Evolutionary conservation across 148 eudicot species (phyloP), one percentile per base, ranked within the genome.

Genomic region (Talinum fruticosum): DNA sequence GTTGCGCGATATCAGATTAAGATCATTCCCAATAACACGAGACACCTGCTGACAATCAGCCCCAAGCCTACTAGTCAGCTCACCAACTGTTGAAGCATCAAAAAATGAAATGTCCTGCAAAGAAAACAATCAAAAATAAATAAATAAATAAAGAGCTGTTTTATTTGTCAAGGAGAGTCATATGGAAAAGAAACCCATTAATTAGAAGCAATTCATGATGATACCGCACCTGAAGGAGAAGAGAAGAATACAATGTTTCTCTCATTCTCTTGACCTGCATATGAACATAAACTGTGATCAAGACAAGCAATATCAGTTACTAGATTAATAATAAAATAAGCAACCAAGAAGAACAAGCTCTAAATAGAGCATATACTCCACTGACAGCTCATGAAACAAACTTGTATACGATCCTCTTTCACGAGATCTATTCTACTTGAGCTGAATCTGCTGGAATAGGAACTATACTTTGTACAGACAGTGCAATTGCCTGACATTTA

Each of bases 41-140:
- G 99, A 90, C 79, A 96, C 99, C 83, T 96, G 99, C 88, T 93
- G 97, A 85, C 99, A 96, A 85, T 96, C 99, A 80, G 99, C 93
- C 79, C 99, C 97, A 72, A 96, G 94, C 87, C 99, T 91, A 84
- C 99, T 96, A 18, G 99, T 96, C 85, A 96, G 92, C 78, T 88
- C 97, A 82, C 99, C 99, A 82, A 96, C 94, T 66, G 97, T 93
- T 82, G 90, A 86, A 57, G 86, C 73, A 87, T 96, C 97, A 66
- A 96, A 96, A 87, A 93, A 96, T 34, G 90, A 86, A 75, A 93
- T 91, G 79, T 96, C 99, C 99, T 96, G 78, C 83, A 85, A 79
- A 41, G 34, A 81, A 45, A 73, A 77, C 14, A 36, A 33, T 57
- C 32, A 41, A 45, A n/a, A 18, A 66, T 64, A 44, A 70, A 35